Evolutionary conservation across 352 stramenopile genomes (phyloP).

Genomic region (Phytophthora macrochlamydospora): DNA sequence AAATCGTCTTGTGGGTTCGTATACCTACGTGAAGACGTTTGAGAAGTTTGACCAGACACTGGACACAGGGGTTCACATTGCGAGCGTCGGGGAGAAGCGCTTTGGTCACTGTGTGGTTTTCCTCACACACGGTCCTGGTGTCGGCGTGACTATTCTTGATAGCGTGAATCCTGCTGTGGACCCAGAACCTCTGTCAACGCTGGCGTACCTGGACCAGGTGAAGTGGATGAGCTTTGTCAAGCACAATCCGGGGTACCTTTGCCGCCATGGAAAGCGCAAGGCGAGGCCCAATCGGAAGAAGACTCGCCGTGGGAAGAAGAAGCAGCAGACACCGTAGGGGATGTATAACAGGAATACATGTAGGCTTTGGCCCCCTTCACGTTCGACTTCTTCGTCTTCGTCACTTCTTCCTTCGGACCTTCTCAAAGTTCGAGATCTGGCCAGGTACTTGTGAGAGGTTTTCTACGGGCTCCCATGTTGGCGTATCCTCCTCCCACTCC

Average conservation of each 20-base stretch:
- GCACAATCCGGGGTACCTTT: background rate
- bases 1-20: background rate
- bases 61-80: background rate
- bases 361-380: background rate
- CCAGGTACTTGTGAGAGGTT: conserved; percentile 5
- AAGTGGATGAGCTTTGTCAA: background rate
- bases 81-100: background rate
- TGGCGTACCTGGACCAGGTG: background rate
- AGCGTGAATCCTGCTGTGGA: background rate
- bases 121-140: background rate
- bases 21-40: background rate
- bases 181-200: background rate
- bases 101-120: conserved; percentile 6
- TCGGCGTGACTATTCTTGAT: background rate
- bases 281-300: background rate
- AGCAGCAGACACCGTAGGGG: background rate
- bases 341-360: conserved; percentile 8
- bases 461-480: conserved; percentile 6
- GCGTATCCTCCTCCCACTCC: conserved; percentile 11
- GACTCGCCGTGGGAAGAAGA: background rate
- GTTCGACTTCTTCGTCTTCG: conserved; percentile 1
- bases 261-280: background rate
- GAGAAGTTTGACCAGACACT: background rate
- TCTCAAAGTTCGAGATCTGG: background rate
- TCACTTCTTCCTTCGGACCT: background rate